Conservation (phyloP, 495 filamentous ascomycete genomes). For the Cryomyces minteri region DNA sequence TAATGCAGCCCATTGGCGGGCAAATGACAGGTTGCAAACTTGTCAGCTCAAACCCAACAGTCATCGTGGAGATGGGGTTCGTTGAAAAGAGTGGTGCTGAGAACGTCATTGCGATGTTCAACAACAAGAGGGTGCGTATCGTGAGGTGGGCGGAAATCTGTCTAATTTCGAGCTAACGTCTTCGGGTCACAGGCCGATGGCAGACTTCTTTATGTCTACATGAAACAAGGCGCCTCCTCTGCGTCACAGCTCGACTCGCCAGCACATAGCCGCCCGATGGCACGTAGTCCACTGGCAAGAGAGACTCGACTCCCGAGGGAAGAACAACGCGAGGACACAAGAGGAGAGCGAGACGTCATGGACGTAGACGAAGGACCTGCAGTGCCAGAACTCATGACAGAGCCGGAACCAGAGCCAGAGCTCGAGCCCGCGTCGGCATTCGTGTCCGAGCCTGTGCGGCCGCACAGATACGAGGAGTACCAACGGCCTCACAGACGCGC, state of each 20-base stretch:
- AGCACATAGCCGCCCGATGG: background rate
- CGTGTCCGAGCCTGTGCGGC: background rate
- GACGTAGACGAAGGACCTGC: slow-evolving; percentile 15
- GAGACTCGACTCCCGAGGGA: background rate
- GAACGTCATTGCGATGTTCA: slow-evolving; percentile 62
- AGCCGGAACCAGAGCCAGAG: background rate
- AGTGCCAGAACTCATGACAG: background rate
- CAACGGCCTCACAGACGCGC: background rate
- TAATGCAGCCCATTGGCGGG: slow-evolving; percentile 55
- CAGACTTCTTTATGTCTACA: slow-evolving; percentile 56
- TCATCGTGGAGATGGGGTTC: slow-evolving; percentile 77
- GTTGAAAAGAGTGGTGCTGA: slow-evolving; percentile 61
- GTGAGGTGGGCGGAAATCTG: background rate
- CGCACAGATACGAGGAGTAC: background rate
- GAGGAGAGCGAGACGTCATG: slow-evolving; percentile 10
- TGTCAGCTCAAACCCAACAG: slow-evolving; percentile 47
- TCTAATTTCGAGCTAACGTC: slow-evolving; percentile 12
- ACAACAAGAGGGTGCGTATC: slow-evolving; percentile 56
- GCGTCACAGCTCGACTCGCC: background rate
- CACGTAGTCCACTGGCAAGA: background rate
- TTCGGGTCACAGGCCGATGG: slow-evolving; percentile 51
- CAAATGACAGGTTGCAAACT: slow-evolving; percentile 55
- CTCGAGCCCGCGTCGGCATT: background rate
- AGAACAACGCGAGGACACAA: no score
- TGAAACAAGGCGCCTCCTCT: slow-evolving; percentile 26